Conservation (phyloP, 2,329 filamentous ascomycete genomes). For the Pseudovirgaria hyperparasitica region DNA sequence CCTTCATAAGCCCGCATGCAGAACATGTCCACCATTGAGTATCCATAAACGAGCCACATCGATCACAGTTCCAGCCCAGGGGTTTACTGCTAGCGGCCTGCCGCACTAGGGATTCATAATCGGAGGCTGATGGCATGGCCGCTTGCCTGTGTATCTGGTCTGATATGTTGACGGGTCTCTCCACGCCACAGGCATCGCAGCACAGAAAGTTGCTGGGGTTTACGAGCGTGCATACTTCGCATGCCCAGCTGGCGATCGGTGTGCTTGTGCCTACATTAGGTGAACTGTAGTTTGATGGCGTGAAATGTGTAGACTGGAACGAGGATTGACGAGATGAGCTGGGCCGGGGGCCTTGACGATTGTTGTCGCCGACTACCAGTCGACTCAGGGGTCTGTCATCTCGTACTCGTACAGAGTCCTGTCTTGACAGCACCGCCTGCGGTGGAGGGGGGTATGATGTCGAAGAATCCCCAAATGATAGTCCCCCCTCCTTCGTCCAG, state of each 20-base stretch:
- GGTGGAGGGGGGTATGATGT: conserved; percentile 34
- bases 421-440: conserved; percentile 17
- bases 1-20: conserved; percentile 46
- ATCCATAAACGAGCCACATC: conserved; percentile 51
- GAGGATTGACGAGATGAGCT: conserved; percentile 14
- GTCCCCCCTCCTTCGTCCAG: conserved; percentile 23
- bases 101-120: conserved; percentile 20
- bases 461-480: conserved; percentile 31
- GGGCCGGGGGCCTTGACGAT: conserved; percentile 10
- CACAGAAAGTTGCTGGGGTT: conserved; percentile 47
- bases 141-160: conserved; percentile 16
- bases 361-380: conserved; percentile 14
- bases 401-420: conserved; percentile 17
- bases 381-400: conserved; percentile 20
- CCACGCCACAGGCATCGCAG: conserved; percentile 47
- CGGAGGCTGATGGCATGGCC: conserved; percentile 12
- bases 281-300: conserved; percentile 19
- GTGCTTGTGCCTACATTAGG: conserved; percentile 9
- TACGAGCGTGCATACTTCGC: conserved; percentile 47
- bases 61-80: conserved; percentile 45
- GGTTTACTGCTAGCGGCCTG: conserved; percentile 27
- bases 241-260: conserved; percentile 39
- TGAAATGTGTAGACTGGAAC: conserved; percentile 18
- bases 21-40: conserved; percentile 52
- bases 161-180: conserved; percentile 34